Evolutionary conservation across 2,329 filamentous ascomycete genomes (phyloP), one percentile per base, ranked within the genome.

Genomic region (Fusarium neocosmosporiellum): DNA sequence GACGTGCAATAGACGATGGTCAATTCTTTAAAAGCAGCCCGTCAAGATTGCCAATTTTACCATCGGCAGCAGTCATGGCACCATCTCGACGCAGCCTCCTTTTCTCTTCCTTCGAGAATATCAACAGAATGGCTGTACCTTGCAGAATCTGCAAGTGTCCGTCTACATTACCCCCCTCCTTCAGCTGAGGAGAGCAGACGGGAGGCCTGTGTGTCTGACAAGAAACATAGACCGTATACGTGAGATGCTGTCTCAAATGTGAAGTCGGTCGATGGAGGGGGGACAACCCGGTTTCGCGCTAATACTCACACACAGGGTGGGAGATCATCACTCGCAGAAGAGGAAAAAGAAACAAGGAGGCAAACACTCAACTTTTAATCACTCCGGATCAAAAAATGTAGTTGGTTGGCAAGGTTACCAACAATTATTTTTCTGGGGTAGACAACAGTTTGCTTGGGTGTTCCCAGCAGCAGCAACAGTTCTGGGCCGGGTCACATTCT

Each of bases 111-210:
- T 50, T 50, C 27, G 46, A 50, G 46, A 50, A 50, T 31, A n/a
- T 31, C 46, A 50, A 43, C 24, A 48, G 43, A 46, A 48, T 46
- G 22, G 24, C 18, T 29, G 64, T 71, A 55, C 59, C 68, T 65
- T 70, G 62, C 61, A 72, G 58, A 31, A 58, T 59, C 18, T 46
- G 34, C 22, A 4, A 27, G 24, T 53, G 13, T n/a, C 31, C 31
- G 54, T 46, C 18, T 31, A 20, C 22, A 24, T 27, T 22, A 48
- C 43, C 34, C 13, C 34, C 43, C 43, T 29, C 43, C 55, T 34
- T 36, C 36, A 41, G 36, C 13, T 33, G 20, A 48, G 46, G 34
- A 13, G 27, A 20, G 16, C 10, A 14, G 18, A 57, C 36, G 29
- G 57, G 29, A 39, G 27, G 37, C 10, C 16, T 58, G 53, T 8